Percentiles rank a stretch among this genome's conserved stretches.
These are phyloP conservation scores for Colletotrichum horii DNA, from an alignment of 2,329 filamentous ascomycete species.

Conservation along the genomic window DNA sequence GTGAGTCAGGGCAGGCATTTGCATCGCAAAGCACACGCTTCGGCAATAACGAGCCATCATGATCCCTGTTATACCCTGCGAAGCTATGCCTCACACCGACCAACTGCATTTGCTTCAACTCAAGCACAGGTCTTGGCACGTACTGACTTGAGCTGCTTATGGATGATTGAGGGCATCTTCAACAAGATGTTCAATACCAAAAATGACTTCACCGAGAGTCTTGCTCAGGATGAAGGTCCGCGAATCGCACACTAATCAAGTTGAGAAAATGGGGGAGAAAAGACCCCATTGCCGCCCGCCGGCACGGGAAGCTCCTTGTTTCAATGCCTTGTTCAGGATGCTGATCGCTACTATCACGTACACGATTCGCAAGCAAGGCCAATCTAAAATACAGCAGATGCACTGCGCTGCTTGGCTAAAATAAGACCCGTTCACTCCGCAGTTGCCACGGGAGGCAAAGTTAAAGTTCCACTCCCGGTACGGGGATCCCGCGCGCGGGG, in stretches of 20 bases:
- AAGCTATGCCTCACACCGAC: not conserved
- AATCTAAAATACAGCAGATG: not conserved
- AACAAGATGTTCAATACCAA: not conserved
- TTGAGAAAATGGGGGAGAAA: not conserved
- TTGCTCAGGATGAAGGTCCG: not conserved
- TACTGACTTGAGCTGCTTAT: not conserved
- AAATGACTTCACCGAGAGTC: not conserved
- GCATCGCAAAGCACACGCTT: not conserved
- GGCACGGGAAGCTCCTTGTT: not conserved
- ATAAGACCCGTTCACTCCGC: not conserved
- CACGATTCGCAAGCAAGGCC: not conserved
- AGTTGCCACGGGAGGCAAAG: not conserved
- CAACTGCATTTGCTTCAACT: not conserved
- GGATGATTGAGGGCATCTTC: not conserved
- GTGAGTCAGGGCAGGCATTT: not conserved
- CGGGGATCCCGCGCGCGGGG: not conserved
- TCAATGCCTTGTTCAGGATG: not conserved
- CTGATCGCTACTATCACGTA: not conserved
- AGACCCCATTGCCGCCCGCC: not conserved
- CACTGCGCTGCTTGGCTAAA: not conserved
- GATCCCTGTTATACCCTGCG: not conserved
- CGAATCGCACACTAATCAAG: not conserved
- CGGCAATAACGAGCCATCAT: not conserved
- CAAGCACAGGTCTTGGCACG: not conserved
- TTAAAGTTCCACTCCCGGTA: not conserved